A percentile compares a stretch with the other conserved stretches of the same genome.
phyloP scores from a whole-genome alignment of 2,329 filamentous ascomycete genomes.

The Parasarocladium wereldwijsianum region DNA sequence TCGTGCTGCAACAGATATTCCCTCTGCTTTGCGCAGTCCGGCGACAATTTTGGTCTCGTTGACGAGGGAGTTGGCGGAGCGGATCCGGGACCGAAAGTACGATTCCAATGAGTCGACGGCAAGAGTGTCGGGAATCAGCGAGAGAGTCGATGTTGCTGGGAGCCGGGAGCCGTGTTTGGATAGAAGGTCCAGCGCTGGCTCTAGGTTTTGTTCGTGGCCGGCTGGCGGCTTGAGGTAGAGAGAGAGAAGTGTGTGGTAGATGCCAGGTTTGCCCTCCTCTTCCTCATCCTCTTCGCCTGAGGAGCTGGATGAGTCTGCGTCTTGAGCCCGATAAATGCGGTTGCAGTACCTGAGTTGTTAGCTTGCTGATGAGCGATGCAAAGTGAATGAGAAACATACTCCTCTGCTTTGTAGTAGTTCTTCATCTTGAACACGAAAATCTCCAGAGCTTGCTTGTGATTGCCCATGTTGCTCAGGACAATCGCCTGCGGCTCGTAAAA shows the following conservation, averaged over 20 bases:
- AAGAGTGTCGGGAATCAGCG: slow-evolving; percentile 68
- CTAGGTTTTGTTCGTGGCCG: slow-evolving; percentile 56
- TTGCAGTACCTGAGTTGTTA: slow-evolving; percentile 61
- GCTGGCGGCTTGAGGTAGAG: slow-evolving; percentile 75
- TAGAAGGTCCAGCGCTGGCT: slow-evolving; percentile 73
- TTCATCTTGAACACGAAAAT: slow-evolving; percentile 94
- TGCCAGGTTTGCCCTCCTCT: slow-evolving; percentile 51
- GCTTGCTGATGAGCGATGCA: background rate
- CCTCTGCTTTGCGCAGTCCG: slow-evolving; percentile 62
- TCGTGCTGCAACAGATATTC: slow-evolving; percentile 60
- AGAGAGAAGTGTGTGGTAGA: slow-evolving; percentile 82
- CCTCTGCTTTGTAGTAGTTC: slow-evolving; percentile 81
- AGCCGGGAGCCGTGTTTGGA: slow-evolving; percentile 84
- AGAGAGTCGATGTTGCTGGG: slow-evolving; percentile 72
- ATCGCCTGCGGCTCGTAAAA: slow-evolving; percentile 88
- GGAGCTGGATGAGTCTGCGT: slow-evolving; percentile 16
- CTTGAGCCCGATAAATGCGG: slow-evolving; percentile 54
- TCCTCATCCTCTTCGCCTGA: slow-evolving; percentile 13
- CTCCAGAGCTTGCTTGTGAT: slow-evolving; percentile 88
- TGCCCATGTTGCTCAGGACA: slow-evolving; percentile 85
- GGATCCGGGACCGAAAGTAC: slow-evolving; percentile 85
- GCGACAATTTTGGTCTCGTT: slow-evolving; percentile 69
- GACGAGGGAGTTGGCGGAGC: slow-evolving; percentile 66
- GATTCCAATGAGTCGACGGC: slow-evolving; percentile 68
- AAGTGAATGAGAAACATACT: slow-evolving; percentile 40